Percentiles rank a stretch among this genome's conserved stretches.
These are phyloP conservation scores for Epichloe brachyelytri DNA, from an alignment of 2,329 filamentous ascomycete species.

Conservation along the genomic window DNA sequence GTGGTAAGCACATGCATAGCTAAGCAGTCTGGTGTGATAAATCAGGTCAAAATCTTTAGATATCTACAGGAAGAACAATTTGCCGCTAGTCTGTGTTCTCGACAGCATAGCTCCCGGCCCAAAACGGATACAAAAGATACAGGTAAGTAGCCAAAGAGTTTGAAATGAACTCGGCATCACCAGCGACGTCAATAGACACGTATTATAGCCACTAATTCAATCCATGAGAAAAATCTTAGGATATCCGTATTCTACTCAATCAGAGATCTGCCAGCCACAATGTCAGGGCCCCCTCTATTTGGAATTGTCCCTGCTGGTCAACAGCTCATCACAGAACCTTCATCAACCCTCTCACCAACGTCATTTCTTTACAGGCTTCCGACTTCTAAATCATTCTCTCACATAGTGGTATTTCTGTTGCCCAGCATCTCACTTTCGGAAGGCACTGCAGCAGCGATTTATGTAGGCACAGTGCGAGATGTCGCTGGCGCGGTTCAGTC, in stretches of 20 bases:
- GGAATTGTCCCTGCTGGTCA: conserved; percentile 49
- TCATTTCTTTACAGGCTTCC: conserved; percentile 44
- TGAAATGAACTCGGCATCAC: no score
- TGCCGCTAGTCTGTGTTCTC: no score
- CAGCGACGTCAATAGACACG: no score
- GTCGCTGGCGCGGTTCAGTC: conserved; percentile 25
- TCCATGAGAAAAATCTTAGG: background rate
- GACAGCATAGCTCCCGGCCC: no score
- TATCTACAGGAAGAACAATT: no score
- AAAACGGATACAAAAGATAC: no score
- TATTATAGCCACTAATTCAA: background rate
- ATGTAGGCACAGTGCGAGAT: conserved; percentile 49
- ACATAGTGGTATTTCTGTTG: conserved; percentile 81
- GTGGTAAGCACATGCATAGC: no score
- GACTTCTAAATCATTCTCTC: conserved; percentile 48
- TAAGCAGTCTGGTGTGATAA: no score
- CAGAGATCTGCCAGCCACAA: conserved; percentile 11
- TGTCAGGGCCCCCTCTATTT: conserved; percentile 37
- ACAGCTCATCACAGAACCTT: conserved; percentile 41
- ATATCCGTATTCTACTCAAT: background rate
- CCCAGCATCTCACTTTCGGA: conserved; percentile 63
- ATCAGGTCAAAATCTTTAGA: no score
- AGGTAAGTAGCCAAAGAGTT: no score
- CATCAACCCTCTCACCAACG: conserved; percentile 37
- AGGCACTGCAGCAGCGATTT: conserved; percentile 76